Percentiles rank a stretch among this genome's conserved stretches.
phyloP scores from a whole-genome alignment of 495 filamentous ascomycete species.

The Xylaria telfairii region DNA sequence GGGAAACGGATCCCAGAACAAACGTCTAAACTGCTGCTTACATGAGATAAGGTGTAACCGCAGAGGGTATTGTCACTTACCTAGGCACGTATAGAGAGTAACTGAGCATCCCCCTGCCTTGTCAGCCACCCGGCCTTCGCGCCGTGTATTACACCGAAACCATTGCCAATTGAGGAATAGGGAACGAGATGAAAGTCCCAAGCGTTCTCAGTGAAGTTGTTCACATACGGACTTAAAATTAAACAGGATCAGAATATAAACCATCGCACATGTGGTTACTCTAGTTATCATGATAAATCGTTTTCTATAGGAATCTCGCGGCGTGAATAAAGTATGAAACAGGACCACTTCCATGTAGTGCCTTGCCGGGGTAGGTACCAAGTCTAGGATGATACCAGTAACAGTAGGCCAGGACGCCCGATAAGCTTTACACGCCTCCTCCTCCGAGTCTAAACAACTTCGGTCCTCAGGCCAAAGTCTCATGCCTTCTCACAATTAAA shows the following conservation, averaged over 20 bases:
- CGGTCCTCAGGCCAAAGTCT: background rate
- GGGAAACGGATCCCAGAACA: background rate
- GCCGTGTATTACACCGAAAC: conserved; percentile 1
- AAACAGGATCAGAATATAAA: background rate
- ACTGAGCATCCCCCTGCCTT: too few relatives aligned
- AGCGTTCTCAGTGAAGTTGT: background rate
- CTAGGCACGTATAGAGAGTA: too few relatives aligned
- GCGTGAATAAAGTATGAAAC: background rate
- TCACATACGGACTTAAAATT: background rate
- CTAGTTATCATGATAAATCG: background rate
- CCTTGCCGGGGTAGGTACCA: background rate
- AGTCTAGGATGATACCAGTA: background rate
- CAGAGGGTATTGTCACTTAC: too few relatives aligned
- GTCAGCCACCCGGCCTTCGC: conserved; percentile 5
- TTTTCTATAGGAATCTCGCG: background rate
- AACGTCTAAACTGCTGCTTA: background rate
- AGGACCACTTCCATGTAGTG: background rate
- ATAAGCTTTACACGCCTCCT: background rate
- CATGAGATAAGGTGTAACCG: background rate
- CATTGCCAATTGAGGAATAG: conserved; percentile 1
- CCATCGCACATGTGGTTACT: background rate
- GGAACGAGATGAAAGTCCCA: background rate
- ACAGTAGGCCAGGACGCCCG: background rate
- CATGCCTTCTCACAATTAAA: background rate
- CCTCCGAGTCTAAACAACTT: background rate